Evolutionary conservation across 2,329 filamentous ascomycete species (phyloP).

Genomic region (Sporothrix phasma): DNA sequence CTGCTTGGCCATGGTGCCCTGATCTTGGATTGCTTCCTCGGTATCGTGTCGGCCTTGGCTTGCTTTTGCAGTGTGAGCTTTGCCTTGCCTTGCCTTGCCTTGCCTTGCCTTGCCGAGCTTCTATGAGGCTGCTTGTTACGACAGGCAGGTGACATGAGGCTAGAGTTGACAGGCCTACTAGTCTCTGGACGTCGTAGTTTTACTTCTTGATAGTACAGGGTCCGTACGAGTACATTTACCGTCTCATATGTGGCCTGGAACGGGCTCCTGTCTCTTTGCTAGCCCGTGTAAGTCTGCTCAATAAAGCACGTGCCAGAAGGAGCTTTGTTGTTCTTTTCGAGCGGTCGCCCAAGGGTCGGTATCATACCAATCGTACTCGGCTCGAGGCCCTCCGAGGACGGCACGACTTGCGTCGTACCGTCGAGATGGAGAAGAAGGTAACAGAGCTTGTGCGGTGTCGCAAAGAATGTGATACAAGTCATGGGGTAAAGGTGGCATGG

Average conservation of each 20-base stretch:
- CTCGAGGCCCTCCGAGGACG: no score
- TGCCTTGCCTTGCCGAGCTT: neutral
- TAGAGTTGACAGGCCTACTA: no score
- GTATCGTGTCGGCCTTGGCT: neutral
- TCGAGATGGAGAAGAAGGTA: neutral
- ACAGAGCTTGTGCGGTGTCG: neutral
- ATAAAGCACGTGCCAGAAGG: neutral
- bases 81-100: neutral
- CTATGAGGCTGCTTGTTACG: neutral
- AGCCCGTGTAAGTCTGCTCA: neutral
- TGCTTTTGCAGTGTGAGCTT: neutral
- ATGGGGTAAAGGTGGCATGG: no score
- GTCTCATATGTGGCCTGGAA: neutral
- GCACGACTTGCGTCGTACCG: constrained; percentile 1
- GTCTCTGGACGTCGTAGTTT: no score
- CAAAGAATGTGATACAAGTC: neutral
- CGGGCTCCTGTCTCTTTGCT: neutral
- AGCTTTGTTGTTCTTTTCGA: neutral
- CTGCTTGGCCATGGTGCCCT: neutral
- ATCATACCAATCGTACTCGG: no score
- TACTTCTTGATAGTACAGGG: no score
- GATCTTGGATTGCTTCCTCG: neutral
- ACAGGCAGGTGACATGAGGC: no score
- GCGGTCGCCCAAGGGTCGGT: neutral
- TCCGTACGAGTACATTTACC: no score